Evolutionary conservation across 768 basidiomycete species (phyloP), one percentile per base, ranked within the genome.

Genomic region (Suillus cothurnatus): DNA sequence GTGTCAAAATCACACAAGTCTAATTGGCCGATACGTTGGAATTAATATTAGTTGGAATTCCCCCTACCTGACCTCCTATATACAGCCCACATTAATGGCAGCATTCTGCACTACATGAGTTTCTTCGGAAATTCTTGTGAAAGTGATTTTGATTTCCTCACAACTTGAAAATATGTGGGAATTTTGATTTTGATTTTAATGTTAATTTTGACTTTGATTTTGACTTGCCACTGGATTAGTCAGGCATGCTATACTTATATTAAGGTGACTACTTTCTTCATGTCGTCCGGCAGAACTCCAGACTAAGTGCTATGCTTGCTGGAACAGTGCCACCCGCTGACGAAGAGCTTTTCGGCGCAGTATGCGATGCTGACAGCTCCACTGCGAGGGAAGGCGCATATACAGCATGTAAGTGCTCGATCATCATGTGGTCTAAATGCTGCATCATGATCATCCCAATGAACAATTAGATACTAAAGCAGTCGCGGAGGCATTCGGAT

Each of bases 401-500:
- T 45, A 58, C 6, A 45, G 32, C 23, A 41, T 66, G 72, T 73
- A 66, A 17, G 72, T 69, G 5, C 36, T 59, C 19, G 5, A 59
- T 28, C 57, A 39, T 12, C 28, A 28, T 21, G 38, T 39, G 26
- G 23, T 31, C 26, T 41, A 41, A 59, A 41, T 1, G 23, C 38
- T n/a, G n/a, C n/a, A n/a, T n/a, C n/a, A n/a, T n/a, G n/a, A 12
- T 26, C 23, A 19, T 28, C 26, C 21, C 11, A 39, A 19, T 21
- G n/a, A 17, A 19, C 6, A 14, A 28, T 41, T 26, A 74, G 77
- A 79, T 67, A 72, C 82, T 4, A 68, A 71, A 15, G 70, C 69
- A 6, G 79, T 81, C 2, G 84, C 83, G 0, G 45, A 74, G 36
- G 76, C 82, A 1, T 83, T 86, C 61, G 86, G 86, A 41, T 86